Evolutionary conservation across 106 monocot genomes (phyloP), one percentile per base, ranked within the genome.

Genomic region (Agapanthus africanus): DNA sequence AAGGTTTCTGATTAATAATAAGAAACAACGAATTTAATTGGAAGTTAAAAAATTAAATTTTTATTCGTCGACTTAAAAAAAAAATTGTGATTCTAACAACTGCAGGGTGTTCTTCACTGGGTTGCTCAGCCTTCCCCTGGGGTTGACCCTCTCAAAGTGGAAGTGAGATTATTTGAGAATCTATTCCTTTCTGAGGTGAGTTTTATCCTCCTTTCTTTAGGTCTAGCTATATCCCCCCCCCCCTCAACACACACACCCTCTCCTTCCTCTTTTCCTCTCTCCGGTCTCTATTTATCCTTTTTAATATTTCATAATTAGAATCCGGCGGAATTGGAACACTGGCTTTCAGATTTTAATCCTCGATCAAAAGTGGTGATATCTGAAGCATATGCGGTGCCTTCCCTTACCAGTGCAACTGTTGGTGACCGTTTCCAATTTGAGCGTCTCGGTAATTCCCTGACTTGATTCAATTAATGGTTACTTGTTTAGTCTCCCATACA

Each of bases 101-200:
- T 81, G 38, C 60, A 99, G 99, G 99, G 99, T 64, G 93, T 99
- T 75, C 99, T 99, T 77, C 99, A 99, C 70, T 99, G 99, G 99
- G 92, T 99, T 71, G 78, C 90, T 73, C 79, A 90, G 65, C 92
- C 92, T 51, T 81, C 84, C 37, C 83, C 86, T 42, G 99, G 93
- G 34, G 82, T 90, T 69, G 86, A 92, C 19, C 99, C 99, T 72
- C 77, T 99, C n/a, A 99, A 81, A 71, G 83, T 99, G 64, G 92
- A 92, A 72, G 92, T 92, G 27, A 78, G 97, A 56, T 56, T 99
- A 32, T 99, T 99, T 73, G 99, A 99, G 23, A 99, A 87, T 72
- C 40, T 99, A 60, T 99, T 93, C 41, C 46, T 81, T 63, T 97
- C 97, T 35, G 93, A 99, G 90, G 99, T 92, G 16, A 11, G 76